phyloP scores from a whole-genome alignment of 441 rosid species.

The Erodium moschatum region DNA sequence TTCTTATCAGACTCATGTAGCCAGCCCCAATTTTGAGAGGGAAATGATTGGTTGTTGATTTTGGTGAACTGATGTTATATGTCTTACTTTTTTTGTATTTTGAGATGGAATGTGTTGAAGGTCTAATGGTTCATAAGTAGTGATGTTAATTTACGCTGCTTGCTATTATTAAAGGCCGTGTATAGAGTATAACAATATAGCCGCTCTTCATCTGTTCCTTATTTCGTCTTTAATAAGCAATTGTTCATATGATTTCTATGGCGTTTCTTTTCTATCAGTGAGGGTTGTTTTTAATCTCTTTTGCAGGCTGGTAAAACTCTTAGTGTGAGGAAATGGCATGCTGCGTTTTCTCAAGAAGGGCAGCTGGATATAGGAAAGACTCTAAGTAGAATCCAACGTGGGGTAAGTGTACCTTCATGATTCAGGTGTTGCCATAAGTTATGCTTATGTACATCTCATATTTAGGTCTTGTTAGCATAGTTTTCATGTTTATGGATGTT shows the following conservation, averaged over 20 bases:
- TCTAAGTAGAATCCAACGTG: conserved; percentile 65
- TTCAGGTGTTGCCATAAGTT: conserved; percentile 10
- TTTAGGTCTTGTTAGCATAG: background rate
- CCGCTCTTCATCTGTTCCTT: too few relatives aligned
- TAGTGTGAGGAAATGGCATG: conserved; percentile 87
- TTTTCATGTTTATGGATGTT: background rate
- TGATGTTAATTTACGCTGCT: background rate
- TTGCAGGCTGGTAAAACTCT: conserved; percentile 86
- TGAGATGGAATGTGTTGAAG: background rate
- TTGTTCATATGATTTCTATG: background rate
- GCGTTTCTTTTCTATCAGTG: background rate
- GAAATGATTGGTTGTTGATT: background rate
- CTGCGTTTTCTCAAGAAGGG: conserved; percentile 66
- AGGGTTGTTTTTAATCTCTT: conserved; percentile 16
- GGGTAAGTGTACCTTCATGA: conserved; percentile 40
- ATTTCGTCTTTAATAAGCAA: background rate
- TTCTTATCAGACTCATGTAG: too few relatives aligned
- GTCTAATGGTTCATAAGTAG: background rate
- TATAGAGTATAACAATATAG: background rate
- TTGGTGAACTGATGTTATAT: background rate
- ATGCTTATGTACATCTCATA: background rate
- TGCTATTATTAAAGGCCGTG: background rate
- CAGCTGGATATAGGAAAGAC: conserved; percentile 65
- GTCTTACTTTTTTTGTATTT: background rate
- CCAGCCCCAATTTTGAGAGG: too few relatives aligned